Base-by-base conservation (phyloP, 768 basidiomycete genomes). In the Leccinum uliginosum region DNA sequence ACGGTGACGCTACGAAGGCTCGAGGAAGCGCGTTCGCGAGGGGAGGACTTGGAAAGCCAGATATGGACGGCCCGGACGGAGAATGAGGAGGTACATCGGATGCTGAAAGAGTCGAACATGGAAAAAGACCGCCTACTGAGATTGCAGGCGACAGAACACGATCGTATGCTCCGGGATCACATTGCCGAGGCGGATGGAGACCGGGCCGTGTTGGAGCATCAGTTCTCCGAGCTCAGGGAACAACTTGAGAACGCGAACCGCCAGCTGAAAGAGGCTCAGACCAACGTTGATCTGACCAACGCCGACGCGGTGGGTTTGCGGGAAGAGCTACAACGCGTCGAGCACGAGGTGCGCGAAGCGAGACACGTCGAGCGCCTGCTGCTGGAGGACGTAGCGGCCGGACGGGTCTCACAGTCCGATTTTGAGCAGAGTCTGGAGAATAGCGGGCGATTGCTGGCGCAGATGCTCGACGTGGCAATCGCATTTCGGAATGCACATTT, bases 151-250 rank as follows among this genome's bases (percentile, higher is more conserved):
- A 83, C 81, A 14, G 89, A 80, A 65, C 78, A 84, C 55, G 85
- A 87, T 56, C 74, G 81, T 32, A 71, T 78, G 45, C 83, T 97
- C 59, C 83, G 92, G 1, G 93, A 97, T 68, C 90, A 94, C 64
- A 87, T 89, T 54, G 89, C 89, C 3, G 95, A 98, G 71, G 91
- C 93, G 14, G 93, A 97, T 65, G 91, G 93, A 1, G 94, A 98
- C 69, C 83, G 93, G 8, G 93, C 94, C 0, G 92, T 96, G 14
- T 76, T 97, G 47, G 93, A 97, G 72, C 85, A 94, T 50, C 89
- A 93, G 69, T 86, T 89, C 67, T 83, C 81, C 40, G 89, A 91
- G 67, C 74, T 91, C 35, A 80, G 81, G 61, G 83, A 83, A 1
- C 77, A 78, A 8, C 73, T 87, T 50, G 89, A 87, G 54, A 77